These are phyloP conservation scores for Iberis pinnata DNA, from an alignment of 345 rosid genomes.

Conservation along the genomic window DNA sequence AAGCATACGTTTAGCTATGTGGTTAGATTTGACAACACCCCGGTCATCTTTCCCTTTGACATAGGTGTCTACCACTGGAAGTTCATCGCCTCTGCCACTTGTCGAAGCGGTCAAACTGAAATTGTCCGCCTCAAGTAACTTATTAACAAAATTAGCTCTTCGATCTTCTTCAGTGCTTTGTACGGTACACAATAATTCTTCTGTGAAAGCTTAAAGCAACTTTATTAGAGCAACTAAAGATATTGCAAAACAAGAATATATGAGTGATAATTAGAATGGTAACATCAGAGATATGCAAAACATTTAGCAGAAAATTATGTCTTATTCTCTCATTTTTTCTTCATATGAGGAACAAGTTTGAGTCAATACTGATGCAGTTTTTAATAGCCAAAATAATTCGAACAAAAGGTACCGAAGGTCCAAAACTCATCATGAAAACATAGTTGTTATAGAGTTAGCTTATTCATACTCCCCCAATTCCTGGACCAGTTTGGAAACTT, in stretches of 20 bases:
- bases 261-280: slow-evolving; percentile 3
- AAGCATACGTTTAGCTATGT: slow-evolving; percentile 42
- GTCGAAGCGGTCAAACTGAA: slow-evolving; percentile 29
- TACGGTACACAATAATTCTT: slow-evolving; percentile 38
- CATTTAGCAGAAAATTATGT: neutral
- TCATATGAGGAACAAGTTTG: neutral
- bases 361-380: neutral
- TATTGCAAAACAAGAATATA: slow-evolving; percentile 9
- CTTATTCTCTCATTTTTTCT: neutral
- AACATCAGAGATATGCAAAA: slow-evolving; percentile 1
- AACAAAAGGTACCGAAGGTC: neutral
- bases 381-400: neutral
- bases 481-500: neutral
- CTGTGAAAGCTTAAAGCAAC: slow-evolving; percentile 33
- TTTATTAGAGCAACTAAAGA: slow-evolving; percentile 11
- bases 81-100: slow-evolving; percentile 20
- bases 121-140: slow-evolving; percentile 45
- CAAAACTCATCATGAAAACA: slow-evolving; percentile 9
- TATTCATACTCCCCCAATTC: neutral
- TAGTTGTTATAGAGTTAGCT: neutral
- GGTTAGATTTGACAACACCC: slow-evolving; percentile 30
- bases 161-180: slow-evolving; percentile 55
- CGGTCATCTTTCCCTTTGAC: slow-evolving; percentile 31
- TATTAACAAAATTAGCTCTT: slow-evolving; percentile 68
- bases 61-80: slow-evolving; percentile 29